Evolutionary conservation across 2,329 filamentous ascomycete species (phyloP), one percentile per base, ranked within the genome.

Genomic region (Clonostachys rosea): DNA sequence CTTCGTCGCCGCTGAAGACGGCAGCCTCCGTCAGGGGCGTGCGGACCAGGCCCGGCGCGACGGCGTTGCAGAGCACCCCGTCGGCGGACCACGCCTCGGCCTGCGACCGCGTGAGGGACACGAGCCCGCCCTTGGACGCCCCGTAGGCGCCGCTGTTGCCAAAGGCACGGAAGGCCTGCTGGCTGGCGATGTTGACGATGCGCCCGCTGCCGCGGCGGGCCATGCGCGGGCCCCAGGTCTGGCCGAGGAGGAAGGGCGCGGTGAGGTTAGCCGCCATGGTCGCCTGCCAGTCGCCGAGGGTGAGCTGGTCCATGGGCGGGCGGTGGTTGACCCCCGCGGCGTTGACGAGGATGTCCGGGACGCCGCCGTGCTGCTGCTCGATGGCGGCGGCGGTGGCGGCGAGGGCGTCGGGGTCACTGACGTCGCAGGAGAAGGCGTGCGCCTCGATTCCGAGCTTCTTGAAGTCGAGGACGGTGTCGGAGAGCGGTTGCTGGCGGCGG

Each of bases 141-240:
- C 63, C 60, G 9, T 65, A 65, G 0, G 61, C 63, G 6, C 63
- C 63, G 18, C 63, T 62, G 39, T 63, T 63, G 1, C 61, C 62
- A 7, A 52, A 64, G 0, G 59, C 62, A 5, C 62, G 53, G 5
- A 63, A 62, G 0, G 61, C 53, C 14, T 65, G 62, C 41, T 66
- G 63, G 42, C 59, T 59, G 24, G 54, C 55, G 13, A 66, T 50
- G 46, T 65, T 66, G 53, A 66, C 61, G 39, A 66, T 65, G 2
- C 63, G 52, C 0, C 63, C 63, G 8, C 24, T 57, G 0, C 63
- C 62, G 0, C 60, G 53, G 8, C 52, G 48, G 1, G 63, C 62
- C 63, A 65, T 65, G 3, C 49, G 51, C 0, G 62, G 63, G 1
- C 62, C 63, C 4, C 65, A 66, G 0, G 54, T 56, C 6, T 66